phyloP scores from a whole-genome alignment of 176 grass and related monocot genomes.

The Carex littledalei region DNA sequence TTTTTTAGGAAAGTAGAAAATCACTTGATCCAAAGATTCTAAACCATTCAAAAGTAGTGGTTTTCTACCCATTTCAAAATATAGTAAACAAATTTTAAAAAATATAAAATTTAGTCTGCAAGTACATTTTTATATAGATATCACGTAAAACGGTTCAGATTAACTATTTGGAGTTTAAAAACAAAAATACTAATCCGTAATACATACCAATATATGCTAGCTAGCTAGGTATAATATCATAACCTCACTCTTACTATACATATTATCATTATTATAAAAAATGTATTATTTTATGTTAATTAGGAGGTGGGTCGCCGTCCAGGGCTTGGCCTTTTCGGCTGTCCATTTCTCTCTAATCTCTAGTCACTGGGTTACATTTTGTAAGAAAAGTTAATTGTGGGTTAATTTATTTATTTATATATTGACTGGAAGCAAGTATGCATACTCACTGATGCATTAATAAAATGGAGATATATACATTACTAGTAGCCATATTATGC shows the following conservation, averaged over 20 bases:
- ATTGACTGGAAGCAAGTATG: background rate
- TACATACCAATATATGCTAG: no score
- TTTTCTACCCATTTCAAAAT: no score
- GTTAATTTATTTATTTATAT: background rate
- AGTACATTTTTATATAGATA: no score
- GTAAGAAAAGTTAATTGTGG: background rate
- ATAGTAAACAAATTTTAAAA: no score
- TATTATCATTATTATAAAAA: background rate
- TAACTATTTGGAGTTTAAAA: no score
- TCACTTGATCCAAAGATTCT: no score
- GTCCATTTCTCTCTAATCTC: background rate
- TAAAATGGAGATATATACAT: background rate
- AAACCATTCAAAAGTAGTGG: no score
- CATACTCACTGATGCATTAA: slow-evolving; percentile 1
- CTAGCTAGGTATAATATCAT: no score
- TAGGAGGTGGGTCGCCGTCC: slow-evolving; percentile 21
- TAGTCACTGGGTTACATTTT: background rate
- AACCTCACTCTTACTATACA: background rate
- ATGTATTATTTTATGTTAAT: slow-evolving; percentile 1
- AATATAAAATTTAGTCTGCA: no score
- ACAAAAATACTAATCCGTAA: no score
- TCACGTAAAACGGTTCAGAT: no score
- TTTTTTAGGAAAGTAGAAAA: no score
- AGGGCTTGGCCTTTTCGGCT: slow-evolving; percentile 10
- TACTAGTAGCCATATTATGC: slow-evolving; percentile 3